Conservation (phyloP, 1,284 basidiomycete species). For the Ceratorhiza oryzae-sativae region DNA sequence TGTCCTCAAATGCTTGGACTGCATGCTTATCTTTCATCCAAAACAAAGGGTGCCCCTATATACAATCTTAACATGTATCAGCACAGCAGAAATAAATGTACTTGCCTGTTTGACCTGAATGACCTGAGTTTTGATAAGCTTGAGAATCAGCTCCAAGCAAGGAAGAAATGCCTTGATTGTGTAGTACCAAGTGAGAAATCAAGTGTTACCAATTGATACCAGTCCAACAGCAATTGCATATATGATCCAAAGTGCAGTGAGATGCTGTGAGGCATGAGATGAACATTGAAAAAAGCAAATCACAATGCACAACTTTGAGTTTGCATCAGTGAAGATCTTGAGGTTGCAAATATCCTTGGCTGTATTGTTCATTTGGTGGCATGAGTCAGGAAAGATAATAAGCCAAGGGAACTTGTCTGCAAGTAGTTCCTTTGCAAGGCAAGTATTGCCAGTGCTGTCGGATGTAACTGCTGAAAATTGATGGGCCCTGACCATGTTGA, state of each 20-base stretch:
- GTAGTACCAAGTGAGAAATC: constrained; percentile 47
- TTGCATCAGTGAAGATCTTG: constrained; percentile 45
- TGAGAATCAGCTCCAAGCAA: not conserved
- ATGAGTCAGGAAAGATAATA: constrained; percentile 49
- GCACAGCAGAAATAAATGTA: not conserved
- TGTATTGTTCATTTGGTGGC: constrained; percentile 49
- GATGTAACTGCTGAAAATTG: constrained; percentile 47
- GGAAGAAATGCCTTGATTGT: not conserved
- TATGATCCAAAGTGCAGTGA: constrained; percentile 41
- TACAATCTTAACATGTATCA: not conserved
- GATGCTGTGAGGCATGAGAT: constrained; percentile 45
- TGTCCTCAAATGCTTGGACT: not conserved
- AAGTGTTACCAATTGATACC: constrained; percentile 49
- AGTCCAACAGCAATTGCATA: constrained; percentile 46
- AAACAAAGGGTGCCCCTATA: not conserved
- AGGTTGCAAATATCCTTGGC: constrained; percentile 50
- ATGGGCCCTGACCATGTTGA: constrained; percentile 45
- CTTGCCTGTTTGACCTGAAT: too few relatives aligned
- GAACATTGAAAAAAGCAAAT: constrained; percentile 48
- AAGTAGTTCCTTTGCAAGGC: constrained; percentile 44
- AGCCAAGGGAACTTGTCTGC: constrained; percentile 45
- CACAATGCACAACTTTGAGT: constrained; percentile 43
- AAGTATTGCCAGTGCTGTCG: constrained; percentile 52
- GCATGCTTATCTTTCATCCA: constrained; percentile 8
- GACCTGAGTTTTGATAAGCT: not conserved